These are phyloP conservation scores for Tubosaeta brunneosetosa DNA, from an alignment of 768 basidiomycete genomes.

Conservation along the genomic window DNA sequence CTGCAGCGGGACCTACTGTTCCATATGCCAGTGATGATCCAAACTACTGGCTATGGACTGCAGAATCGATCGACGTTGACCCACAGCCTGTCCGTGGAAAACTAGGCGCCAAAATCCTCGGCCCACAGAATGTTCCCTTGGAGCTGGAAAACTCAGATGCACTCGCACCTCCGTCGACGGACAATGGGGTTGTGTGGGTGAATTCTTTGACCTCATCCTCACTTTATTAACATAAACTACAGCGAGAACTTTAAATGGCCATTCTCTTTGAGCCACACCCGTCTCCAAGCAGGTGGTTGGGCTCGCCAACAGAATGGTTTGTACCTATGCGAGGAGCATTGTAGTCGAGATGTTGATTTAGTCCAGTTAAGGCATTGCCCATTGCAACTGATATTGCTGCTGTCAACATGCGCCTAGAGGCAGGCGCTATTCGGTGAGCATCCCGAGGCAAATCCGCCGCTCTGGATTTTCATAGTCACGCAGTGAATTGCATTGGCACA, in stretches of 20 bases:
- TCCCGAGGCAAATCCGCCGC: neutral
- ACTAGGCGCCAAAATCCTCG: constrained; percentile 47
- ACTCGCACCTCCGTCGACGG: constrained; percentile 60
- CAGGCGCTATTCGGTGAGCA: constrained; percentile 38
- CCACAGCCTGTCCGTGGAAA: constrained; percentile 43
- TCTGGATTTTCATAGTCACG: constrained; percentile 4
- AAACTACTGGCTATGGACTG: constrained; percentile 42
- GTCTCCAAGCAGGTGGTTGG: constrained; percentile 62
- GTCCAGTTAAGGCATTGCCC: constrained; percentile 36
- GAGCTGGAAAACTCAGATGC: constrained; percentile 53
- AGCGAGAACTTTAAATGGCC: constrained; percentile 59
- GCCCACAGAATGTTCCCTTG: constrained; percentile 54
- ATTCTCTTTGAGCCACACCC: constrained; percentile 56
- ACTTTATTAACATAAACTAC: neutral
- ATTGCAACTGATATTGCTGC: constrained; percentile 37
- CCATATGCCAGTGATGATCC: constrained; percentile 43
- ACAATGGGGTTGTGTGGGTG: constrained; percentile 46
- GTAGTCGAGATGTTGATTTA: neutral
- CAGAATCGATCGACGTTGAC: constrained; percentile 15
- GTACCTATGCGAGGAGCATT: constrained; percentile 4
- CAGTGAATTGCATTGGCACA: constrained; percentile 45
- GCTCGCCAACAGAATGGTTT: constrained; percentile 56
- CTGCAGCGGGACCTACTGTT: constrained; percentile 39
- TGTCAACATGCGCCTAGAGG: constrained; percentile 40
- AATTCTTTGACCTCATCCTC: neutral